Evolutionary conservation across 345 rosid species (phyloP).

Genomic region (Rubroshorea leprosula): DNA sequence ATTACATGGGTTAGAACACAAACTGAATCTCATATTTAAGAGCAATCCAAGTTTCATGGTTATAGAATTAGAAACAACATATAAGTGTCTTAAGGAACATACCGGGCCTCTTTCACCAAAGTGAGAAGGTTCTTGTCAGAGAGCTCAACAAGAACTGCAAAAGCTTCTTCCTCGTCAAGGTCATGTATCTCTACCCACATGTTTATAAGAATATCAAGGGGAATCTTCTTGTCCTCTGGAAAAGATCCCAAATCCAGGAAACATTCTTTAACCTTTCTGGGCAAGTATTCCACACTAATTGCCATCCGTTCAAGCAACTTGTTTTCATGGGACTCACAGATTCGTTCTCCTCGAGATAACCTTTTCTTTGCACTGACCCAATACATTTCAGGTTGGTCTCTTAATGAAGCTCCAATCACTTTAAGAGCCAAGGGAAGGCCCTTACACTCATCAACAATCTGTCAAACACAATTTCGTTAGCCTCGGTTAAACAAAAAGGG

Average conservation of each 20-base stretch:
- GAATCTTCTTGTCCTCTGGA: slow-evolving; percentile 90
- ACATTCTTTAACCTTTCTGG: slow-evolving; percentile 49
- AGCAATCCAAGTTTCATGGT: too few species aligned
- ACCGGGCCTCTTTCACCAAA: slow-evolving; percentile 76
- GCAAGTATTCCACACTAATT: slow-evolving; percentile 49
- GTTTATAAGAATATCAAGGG: slow-evolving; percentile 73
- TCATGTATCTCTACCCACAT: slow-evolving; percentile 80
- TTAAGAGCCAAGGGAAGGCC: slow-evolving; percentile 96
- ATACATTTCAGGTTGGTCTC: slow-evolving; percentile 50
- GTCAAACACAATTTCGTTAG: slow-evolving; percentile 10
- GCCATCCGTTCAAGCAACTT: slow-evolving; percentile 67
- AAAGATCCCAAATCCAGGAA: slow-evolving; percentile 93
- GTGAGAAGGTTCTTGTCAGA: slow-evolving; percentile 71
- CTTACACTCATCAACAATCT: slow-evolving; percentile 81
- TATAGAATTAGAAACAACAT: too few species aligned
- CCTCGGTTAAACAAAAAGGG: slow-evolving; percentile 6
- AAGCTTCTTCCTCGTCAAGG: slow-evolving; percentile 53
- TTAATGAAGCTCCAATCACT: slow-evolving; percentile 77
- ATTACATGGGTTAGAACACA: slow-evolving; percentile 5
- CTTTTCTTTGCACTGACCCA: slow-evolving; percentile 64
- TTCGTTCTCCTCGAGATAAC: slow-evolving; percentile 63
- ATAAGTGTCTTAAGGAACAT: neutral
- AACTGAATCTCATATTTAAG: neutral
- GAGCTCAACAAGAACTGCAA: slow-evolving; percentile 61
- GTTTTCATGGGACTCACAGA: slow-evolving; percentile 66